Evolutionary conservation across 148 eudicot species (phyloP), one percentile per base, ranked within the genome.

Genomic region (Cornus suecica): DNA sequence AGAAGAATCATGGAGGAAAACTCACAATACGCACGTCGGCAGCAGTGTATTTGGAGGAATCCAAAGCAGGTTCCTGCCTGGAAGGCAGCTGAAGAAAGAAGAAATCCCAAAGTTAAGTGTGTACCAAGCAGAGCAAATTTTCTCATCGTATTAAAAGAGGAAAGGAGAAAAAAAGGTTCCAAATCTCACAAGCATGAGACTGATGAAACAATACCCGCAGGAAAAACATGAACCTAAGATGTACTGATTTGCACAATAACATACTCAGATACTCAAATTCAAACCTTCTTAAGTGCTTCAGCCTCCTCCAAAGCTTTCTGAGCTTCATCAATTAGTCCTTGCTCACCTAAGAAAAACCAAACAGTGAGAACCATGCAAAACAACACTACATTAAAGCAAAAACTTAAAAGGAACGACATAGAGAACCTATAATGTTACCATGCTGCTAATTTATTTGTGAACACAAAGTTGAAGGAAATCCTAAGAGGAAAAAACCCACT

Each of bases 281-380:
- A 24, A 51, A 94, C 99, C 99, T 81, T 94, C 81, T 90, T 92
- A 64, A 94, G 88, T 28, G 93, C 99, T 88, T 94, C 99, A 34
- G 99, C 99, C 87, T 94, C 99, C 87, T 94, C 99, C 83, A 94
- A 66, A 37, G 93, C 97, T 81, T 86, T 94, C 70, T 94, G 94
- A 60, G 99, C 97, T 88, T 92, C 99, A 77, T 94, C 99, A 52
- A 94, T 86, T 92, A 92, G 84, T 76, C 99, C 99, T 85, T 94
- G 94, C 80, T 94, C 99, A 87, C 99, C 99, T 94, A 68, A 69
- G 54, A 48, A 79, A 51, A 13, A 26, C 27, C 61, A 42, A 77
- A 52, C 61, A 8, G 72, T 67, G 48, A 80, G 68, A 74, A 70
- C 15, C 54, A 48, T 48, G 15, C 54, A 48, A 3, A 48, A 48